Evolutionary conservation across 306 rosid species (phyloP).

Genomic region (Abrus pulchellus): DNA sequence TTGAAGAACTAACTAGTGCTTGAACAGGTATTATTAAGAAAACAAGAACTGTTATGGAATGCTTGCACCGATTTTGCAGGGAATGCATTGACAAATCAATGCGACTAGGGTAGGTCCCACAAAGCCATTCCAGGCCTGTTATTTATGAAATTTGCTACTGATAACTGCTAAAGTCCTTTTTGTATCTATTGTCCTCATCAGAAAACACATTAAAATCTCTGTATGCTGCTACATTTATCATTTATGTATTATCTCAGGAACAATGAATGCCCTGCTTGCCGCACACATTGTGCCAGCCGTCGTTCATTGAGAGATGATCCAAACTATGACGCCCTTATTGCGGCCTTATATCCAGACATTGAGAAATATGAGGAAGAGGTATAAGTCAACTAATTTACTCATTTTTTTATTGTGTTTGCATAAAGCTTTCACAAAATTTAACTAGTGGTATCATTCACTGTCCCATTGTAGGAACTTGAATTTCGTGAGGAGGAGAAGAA

Average conservation of each 20-base stretch:
- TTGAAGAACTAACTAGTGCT: slow-evolving; percentile 37
- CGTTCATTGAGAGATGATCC: slow-evolving; percentile 99
- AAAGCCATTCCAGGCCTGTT: slow-evolving; percentile 39
- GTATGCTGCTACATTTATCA: slow-evolving; percentile 30
- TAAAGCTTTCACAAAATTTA: slow-evolving; percentile 31
- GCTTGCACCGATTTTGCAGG: slow-evolving; percentile 97
- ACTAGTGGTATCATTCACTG: slow-evolving; percentile 40
- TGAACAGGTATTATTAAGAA: slow-evolving; percentile 87
- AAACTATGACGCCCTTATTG: slow-evolving; percentile 87
- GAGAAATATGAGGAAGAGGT: slow-evolving; percentile 96
- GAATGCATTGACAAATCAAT: slow-evolving; percentile 98
- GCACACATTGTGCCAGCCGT: slow-evolving; percentile 98
- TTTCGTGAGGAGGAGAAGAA: slow-evolving; percentile 94
- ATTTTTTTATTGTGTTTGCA: slow-evolving; percentile 6
- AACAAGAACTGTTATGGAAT: slow-evolving; percentile 97
- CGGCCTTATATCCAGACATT: slow-evolving; percentile 88
- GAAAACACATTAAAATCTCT: slow-evolving; percentile 8
- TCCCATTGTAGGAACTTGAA: slow-evolving; percentile 77
- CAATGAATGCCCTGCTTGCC: slow-evolving; percentile 98
- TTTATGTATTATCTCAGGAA: slow-evolving; percentile 67
- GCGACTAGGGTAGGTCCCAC: slow-evolving; percentile 80
- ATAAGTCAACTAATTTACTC: slow-evolving; percentile 49
- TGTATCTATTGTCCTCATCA: slow-evolving; percentile 40
- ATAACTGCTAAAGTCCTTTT: slow-evolving; percentile 27
- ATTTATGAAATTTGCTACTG: slow-evolving; percentile 40